phyloP scores from a whole-genome alignment of 1,284 basidiomycete genomes.

The Laetiporus sulphureus region DNA sequence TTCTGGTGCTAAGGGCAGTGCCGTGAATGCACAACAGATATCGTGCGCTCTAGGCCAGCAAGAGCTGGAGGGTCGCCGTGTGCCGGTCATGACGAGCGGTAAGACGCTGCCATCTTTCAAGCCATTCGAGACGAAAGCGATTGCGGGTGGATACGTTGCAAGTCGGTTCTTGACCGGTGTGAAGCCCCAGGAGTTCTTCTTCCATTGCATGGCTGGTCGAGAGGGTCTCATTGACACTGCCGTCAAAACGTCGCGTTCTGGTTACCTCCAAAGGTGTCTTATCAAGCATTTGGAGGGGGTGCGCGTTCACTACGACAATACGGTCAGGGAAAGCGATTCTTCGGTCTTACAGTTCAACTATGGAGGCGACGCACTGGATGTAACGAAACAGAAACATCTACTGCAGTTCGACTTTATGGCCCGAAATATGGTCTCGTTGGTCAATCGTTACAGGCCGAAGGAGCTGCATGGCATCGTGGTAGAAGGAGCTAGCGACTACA shows the following conservation, averaged over 20 bases:
- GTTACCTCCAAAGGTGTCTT: conserved; percentile 96
- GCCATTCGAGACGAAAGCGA: conserved; percentile 93
- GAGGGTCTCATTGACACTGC: conserved; percentile 99
- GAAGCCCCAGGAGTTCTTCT: conserved; percentile 99
- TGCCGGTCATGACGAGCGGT: conserved; percentile 98
- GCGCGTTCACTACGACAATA: conserved; percentile 96
- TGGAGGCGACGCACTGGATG: conserved; percentile 95
- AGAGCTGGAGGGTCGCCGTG: conserved; percentile 96
- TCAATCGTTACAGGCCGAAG: conserved; percentile 67
- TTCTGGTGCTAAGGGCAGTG: conserved; percentile 97
- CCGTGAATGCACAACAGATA: conserved; percentile 97
- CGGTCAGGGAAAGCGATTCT: conserved; percentile 91
- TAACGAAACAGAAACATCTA: conserved; percentile 92
- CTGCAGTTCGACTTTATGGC: conserved; percentile 92
- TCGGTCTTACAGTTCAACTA: conserved; percentile 97
- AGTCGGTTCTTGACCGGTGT: conserved; percentile 99
- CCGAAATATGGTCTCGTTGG: conserved; percentile 79
- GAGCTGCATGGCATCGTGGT: conserved; percentile 55
- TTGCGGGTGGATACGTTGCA: conserved; percentile 99
- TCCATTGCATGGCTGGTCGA: conserved; percentile 99
- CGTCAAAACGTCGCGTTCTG: conserved; percentile 98
- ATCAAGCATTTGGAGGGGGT: conserved; percentile 99
- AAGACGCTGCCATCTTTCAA: conserved; percentile 98
- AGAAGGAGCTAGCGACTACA: conserved; percentile 67
- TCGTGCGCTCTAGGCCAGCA: conserved; percentile 97